Percentiles rank a stretch among this genome's conserved stretches.
Evolutionary conservation across 164 flowering plant species (phyloP).

Genomic region (Nymphaea colorata): DNA sequence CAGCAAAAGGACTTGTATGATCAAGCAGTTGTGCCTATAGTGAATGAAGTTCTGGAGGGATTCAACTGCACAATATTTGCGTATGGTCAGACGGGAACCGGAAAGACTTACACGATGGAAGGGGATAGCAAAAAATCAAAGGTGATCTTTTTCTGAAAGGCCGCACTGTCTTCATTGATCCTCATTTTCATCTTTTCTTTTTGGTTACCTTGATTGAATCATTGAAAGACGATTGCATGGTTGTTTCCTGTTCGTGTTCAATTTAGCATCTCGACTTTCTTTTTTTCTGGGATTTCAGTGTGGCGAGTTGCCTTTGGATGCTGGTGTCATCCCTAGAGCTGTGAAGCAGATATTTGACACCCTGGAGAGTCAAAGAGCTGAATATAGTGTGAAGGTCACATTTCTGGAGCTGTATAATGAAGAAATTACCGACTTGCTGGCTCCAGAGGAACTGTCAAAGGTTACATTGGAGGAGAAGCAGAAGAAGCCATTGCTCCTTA

Average conservation of each 20-base stretch:
- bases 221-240: not conserved
- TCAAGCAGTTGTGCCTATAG: slow-evolving; percentile 84
- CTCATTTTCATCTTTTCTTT: not conserved
- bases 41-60: slow-evolving; percentile 90
- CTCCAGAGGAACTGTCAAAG: slow-evolving; percentile 74
- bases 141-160: slow-evolving; percentile 24
- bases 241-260: too few relatives aligned
- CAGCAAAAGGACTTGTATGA: slow-evolving; percentile 88
- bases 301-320: slow-evolving; percentile 56
- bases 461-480: slow-evolving; percentile 64
- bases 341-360: slow-evolving; percentile 94
- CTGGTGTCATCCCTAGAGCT: slow-evolving; percentile 96
- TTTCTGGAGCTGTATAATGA: slow-evolving; percentile 90
- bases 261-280: not conserved
- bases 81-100: slow-evolving; percentile 98
- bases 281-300: not conserved
- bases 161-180: not conserved
- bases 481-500: slow-evolving; percentile 60
- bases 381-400: slow-evolving; percentile 97
- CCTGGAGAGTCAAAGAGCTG: slow-evolving; percentile 86
- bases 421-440: slow-evolving; percentile 89
- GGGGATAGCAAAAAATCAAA: slow-evolving; percentile 86
- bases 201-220: not conserved
- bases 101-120: slow-evolving; percentile 96
- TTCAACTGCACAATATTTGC: slow-evolving; percentile 98